phyloP scores from a whole-genome alignment of 2,329 filamentous ascomycete genomes.

The Verticillium dahliae region DNA sequence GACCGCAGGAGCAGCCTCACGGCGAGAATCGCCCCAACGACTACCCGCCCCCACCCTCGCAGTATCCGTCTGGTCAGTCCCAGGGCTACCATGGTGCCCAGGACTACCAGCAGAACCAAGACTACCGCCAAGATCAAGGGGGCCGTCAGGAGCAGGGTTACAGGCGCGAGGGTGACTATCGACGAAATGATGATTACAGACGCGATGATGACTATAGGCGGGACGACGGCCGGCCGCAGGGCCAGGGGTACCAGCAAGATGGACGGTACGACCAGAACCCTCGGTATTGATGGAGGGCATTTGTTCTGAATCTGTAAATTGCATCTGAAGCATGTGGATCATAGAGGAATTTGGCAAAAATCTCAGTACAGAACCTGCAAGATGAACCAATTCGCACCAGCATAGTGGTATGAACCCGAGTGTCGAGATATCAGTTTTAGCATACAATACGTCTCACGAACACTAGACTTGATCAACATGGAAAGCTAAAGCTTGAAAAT shows the following conservation, averaged over 20 bases:
- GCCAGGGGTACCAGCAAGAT: conserved; percentile 13
- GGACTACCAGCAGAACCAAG: conserved; percentile 13
- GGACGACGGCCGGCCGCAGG: conserved; percentile 5
- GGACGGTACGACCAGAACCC: conserved; percentile 21
- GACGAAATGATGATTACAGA: conserved; percentile 10
- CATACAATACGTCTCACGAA: too few relatives aligned
- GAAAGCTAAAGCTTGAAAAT: too few relatives aligned
- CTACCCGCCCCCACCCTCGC: conserved; percentile 2
- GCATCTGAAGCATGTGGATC: too few relatives aligned
- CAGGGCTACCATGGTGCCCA: conserved; percentile 11
- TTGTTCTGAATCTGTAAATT: background rate
- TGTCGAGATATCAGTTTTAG: too few relatives aligned
- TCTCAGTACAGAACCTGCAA: too few relatives aligned
- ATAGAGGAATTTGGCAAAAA: too few relatives aligned
- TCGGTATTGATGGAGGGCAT: conserved; percentile 14
- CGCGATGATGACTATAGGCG: conserved; percentile 13
- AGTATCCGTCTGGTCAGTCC: conserved; percentile 4
- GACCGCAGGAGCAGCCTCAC: conserved; percentile 1
- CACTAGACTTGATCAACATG: too few relatives aligned
- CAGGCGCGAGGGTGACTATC: conserved; percentile 12
- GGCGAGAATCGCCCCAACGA: conserved; percentile 10
- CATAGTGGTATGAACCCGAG: too few relatives aligned
- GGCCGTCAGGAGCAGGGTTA: conserved; percentile 3
- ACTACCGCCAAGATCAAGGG: conserved; percentile 6
- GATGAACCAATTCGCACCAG: too few relatives aligned